phyloP scores from a whole-genome alignment of 1,139 yeast genomes.

The Debaryomyces nepalensis region DNA sequence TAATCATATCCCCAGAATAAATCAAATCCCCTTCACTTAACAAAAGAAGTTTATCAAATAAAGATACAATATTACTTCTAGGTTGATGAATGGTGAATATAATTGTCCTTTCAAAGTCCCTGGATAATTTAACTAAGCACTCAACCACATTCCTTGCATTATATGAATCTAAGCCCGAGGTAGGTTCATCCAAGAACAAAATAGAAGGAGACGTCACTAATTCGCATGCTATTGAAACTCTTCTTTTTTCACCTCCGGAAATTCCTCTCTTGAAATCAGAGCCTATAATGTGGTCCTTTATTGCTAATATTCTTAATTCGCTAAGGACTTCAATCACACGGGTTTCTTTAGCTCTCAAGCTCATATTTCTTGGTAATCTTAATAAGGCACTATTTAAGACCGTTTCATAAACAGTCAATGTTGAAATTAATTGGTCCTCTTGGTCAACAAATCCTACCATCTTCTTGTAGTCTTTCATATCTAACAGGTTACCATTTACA shows the following conservation, averaged over 20 bases:
- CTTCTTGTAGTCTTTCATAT: constrained; percentile 54
- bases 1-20: constrained; percentile 81
- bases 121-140: constrained; percentile 76
- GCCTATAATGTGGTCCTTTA: constrained; percentile 87
- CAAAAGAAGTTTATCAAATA: constrained; percentile 80
- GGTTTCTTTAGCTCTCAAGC: constrained; percentile 68
- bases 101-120: constrained; percentile 82
- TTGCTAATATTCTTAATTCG: constrained; percentile 80
- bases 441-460: constrained; percentile 97
- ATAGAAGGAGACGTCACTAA: constrained; percentile 84
- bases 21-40: constrained; percentile 85
- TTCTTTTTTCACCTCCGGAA: constrained; percentile 90
- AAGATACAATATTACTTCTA: constrained; percentile 90
- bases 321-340: constrained; percentile 84
- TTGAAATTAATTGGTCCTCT: constrained; percentile 88
- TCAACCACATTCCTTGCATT: constrained; percentile 93
- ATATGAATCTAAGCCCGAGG: constrained; percentile 92
- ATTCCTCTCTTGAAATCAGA: constrained; percentile 90
- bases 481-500: constrained; percentile 68
- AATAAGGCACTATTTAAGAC: constrained; percentile 89
- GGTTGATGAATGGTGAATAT: constrained; percentile 97
- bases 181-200: constrained; percentile 84
- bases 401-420: constrained; percentile 93
- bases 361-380: constrained; percentile 82
- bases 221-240: constrained; percentile 91